A percentile compares a stretch with the other conserved stretches of the same genome.
Conservation (phyloP, 305 asterid species). For the Withania somnifera region DNA sequence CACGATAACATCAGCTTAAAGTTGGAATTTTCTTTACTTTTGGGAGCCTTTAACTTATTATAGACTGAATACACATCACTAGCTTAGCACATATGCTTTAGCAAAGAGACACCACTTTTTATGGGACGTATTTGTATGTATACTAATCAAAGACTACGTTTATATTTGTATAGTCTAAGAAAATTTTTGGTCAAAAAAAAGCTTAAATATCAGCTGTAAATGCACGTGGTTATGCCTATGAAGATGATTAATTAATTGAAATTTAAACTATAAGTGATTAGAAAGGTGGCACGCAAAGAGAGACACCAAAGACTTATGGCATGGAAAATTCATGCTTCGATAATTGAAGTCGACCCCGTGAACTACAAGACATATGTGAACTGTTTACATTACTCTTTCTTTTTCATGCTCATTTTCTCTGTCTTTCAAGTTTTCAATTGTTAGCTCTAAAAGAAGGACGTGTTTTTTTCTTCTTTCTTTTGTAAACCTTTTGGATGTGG, state of each 20-base stretch:
- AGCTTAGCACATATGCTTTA: neutral
- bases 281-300: neutral
- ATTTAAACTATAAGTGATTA: neutral
- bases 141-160: neutral
- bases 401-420: neutral
- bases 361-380: neutral
- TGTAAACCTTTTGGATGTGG: neutral
- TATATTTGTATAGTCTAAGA: neutral
- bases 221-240: slow-evolving; percentile 14
- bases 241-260: neutral
- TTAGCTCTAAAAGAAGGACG: neutral
- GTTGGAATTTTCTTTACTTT: slow-evolving; percentile 5
- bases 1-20: neutral
- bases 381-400: neutral
- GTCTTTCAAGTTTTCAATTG: neutral
- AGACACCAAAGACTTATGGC: neutral
- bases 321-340: slow-evolving; percentile 1
- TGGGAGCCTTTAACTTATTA: neutral
- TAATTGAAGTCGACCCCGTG: slow-evolving; percentile 3
- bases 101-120: neutral
- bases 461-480: neutral
- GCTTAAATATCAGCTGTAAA: slow-evolving; percentile 15
- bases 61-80: neutral
- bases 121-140: neutral
- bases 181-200: slow-evolving; percentile 2